A percentile compares a stretch with the other conserved stretches of the same genome.
These are phyloP conservation scores for Hericium coralloides DNA, from an alignment of 768 basidiomycete genomes.

Conservation along the genomic window DNA sequence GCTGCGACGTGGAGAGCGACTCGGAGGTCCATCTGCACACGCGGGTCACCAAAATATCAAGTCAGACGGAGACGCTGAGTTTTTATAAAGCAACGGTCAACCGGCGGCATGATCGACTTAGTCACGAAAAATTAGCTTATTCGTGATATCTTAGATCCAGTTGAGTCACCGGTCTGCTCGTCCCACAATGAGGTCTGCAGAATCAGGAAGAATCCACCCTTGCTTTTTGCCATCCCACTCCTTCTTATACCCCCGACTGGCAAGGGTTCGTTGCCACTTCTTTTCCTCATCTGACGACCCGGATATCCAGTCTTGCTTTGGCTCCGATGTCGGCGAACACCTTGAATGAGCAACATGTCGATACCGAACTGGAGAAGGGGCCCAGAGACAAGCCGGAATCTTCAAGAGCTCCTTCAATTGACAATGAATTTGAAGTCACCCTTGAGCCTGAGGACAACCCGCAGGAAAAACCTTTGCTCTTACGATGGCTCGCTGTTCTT, in stretches of 20 bases:
- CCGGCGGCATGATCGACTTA: too few species aligned
- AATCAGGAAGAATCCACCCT: constrained; percentile 7
- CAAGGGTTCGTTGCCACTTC: not conserved
- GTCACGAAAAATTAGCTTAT: too few species aligned
- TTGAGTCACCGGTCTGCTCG: too few species aligned
- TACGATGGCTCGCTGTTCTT: constrained; percentile 8
- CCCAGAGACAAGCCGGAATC: not conserved
- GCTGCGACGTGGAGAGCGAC: too few species aligned
- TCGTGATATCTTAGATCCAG: too few species aligned
- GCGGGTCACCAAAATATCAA: too few species aligned
- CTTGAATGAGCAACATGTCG: not conserved
- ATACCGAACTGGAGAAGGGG: not conserved
- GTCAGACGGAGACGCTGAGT: too few species aligned
- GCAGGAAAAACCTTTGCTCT: constrained; percentile 1
- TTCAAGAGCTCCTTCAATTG: not conserved
- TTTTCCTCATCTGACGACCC: not conserved
- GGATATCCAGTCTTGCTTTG: not conserved
- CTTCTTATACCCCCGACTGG: not conserved
- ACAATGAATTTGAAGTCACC: not conserved
- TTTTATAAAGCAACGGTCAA: too few species aligned
- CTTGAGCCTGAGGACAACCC: constrained; percentile 13
- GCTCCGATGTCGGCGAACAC: not conserved
- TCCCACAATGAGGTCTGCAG: too few species aligned
- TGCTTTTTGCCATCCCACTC: not conserved
- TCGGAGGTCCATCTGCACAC: too few species aligned